These are phyloP conservation scores for Nicotiana attenuata DNA, from an alignment of 257 asterid genomes.

Conservation along the genomic window DNA sequence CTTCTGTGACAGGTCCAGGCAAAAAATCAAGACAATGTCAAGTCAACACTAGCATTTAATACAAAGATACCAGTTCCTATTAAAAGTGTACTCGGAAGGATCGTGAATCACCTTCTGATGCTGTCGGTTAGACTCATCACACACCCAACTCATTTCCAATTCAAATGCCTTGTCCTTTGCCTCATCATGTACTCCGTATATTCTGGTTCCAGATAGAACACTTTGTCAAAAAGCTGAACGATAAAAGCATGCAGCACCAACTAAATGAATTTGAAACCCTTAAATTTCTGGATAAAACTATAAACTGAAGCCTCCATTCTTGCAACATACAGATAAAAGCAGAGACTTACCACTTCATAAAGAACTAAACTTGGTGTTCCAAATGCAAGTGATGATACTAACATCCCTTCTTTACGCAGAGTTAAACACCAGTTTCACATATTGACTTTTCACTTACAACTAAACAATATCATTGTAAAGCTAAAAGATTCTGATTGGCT, in stretches of 20 bases:
- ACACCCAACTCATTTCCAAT: slow-evolving; percentile 95
- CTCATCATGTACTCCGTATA: slow-evolving; percentile 91
- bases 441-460: not conserved
- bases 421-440: not conserved
- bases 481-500: not conserved
- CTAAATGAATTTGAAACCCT: too few relatives aligned
- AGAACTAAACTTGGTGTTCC: not conserved
- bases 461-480: not conserved
- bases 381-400: not conserved
- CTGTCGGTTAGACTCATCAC: slow-evolving; percentile 94
- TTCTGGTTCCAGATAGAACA: slow-evolving; percentile 32
- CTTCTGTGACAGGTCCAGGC: not conserved
- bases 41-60: not conserved
- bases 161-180: slow-evolving; percentile 99
- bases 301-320: not conserved
- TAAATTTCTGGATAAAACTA: not conserved
- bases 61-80: not conserved
- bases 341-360: not conserved
- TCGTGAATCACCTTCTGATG: slow-evolving; percentile 69
- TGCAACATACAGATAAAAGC: not conserved
- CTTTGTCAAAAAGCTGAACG: not conserved
- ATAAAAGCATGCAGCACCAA: not conserved
- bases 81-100: not conserved
- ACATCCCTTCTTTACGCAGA: not conserved
- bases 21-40: not conserved